Conservation (phyloP, 352 stramenopile species). For the Pythium sukuiense region DNA sequence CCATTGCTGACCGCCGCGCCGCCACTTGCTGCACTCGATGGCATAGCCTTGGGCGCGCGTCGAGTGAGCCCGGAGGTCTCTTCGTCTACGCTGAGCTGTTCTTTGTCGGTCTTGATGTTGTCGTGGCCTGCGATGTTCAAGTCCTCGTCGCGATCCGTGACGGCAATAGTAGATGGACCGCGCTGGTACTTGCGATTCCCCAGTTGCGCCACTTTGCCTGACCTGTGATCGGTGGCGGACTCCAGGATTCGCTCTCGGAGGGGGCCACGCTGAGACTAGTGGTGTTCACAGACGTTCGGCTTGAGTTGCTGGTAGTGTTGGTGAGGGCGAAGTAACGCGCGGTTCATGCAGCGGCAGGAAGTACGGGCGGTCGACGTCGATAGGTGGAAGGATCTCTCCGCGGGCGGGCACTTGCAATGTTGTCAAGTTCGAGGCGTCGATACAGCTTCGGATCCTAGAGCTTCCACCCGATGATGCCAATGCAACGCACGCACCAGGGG, state of each 20-base stretch:
- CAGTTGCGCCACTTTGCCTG: constrained; percentile 29
- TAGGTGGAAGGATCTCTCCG: not conserved
- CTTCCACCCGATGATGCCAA: not conserved
- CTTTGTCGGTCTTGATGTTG: constrained; percentile 6
- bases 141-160: constrained; percentile 32
- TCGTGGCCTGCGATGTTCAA: constrained; percentile 15
- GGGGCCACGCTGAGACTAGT: constrained; percentile 18
- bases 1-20: constrained; percentile 6
- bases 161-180: constrained; percentile 31
- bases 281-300: not conserved
- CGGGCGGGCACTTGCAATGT: not conserved
- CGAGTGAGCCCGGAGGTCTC: constrained; percentile 9
- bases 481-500: not conserved
- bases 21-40: constrained; percentile 30
- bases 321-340: not conserved
- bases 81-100: not conserved
- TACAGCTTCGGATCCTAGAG: not conserved
- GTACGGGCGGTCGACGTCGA: not conserved
- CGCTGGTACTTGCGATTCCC: constrained; percentile 34
- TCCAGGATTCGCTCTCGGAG: constrained; percentile 31
- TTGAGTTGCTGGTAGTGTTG: not conserved
- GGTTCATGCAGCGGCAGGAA: constrained; percentile 6
- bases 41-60: constrained; percentile 25
- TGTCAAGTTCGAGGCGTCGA: not conserved
- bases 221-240: constrained; percentile 22